Conservation (phyloP, 2,329 filamentous ascomycete species). For the Fusarium paranaense region DNA sequence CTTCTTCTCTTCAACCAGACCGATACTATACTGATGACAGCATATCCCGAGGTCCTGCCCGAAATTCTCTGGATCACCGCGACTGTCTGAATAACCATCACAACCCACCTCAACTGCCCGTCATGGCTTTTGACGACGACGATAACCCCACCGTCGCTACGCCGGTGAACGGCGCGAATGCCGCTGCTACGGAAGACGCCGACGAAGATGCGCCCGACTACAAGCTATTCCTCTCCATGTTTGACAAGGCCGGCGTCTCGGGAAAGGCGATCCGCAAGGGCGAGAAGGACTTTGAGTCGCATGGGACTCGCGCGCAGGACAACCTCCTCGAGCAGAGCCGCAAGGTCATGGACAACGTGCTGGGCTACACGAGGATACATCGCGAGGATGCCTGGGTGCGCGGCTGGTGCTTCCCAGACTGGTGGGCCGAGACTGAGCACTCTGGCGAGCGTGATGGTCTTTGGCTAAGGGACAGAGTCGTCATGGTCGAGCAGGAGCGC, state of each 20-base stretch:
- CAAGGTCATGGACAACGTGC: slow-evolving; percentile 87
- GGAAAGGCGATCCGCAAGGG: slow-evolving; percentile 84
- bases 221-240: slow-evolving; percentile 72
- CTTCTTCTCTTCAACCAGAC: background rate
- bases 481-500: slow-evolving; percentile 77
- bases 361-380: slow-evolving; percentile 82
- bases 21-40: background rate
- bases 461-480: slow-evolving; percentile 63
- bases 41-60: background rate
- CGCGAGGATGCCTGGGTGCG: slow-evolving; percentile 72
- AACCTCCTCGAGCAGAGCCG: slow-evolving; percentile 83
- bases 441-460: slow-evolving; percentile 43
- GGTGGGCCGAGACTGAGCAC: slow-evolving; percentile 53
- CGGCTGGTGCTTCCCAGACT: slow-evolving; percentile 79
- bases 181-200: slow-evolving; percentile 63
- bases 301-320: slow-evolving; percentile 86
- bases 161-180: slow-evolving; percentile 41
- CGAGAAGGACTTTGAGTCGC: slow-evolving; percentile 96
- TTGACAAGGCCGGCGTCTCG: slow-evolving; percentile 62
- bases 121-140: slow-evolving; percentile 60
- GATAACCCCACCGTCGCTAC: slow-evolving; percentile 49
- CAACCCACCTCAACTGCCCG: background rate
- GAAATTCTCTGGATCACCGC: background rate
- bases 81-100: background rate
- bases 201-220: slow-evolving; percentile 91